These are phyloP conservation scores for Domatiomyces globalis DNA, from an alignment of 2,329 filamentous ascomycete species.

Conservation along the genomic window DNA sequence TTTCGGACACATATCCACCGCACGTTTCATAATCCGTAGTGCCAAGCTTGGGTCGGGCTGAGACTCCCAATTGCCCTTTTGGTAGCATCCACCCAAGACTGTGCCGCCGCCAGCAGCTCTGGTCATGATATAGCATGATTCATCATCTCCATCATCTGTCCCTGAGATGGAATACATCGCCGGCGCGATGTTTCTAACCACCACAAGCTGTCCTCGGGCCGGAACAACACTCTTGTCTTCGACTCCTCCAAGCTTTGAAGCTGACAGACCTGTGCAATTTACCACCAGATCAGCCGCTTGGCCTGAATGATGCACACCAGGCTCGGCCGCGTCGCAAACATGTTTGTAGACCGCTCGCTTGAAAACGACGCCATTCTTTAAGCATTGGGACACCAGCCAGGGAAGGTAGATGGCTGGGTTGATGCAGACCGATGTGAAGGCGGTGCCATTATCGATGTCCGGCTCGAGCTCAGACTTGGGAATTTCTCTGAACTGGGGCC, in stretches of 20 bases:
- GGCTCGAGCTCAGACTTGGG: slow-evolving; percentile 41
- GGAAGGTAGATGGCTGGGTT: slow-evolving; percentile 80
- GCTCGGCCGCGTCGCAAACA: slow-evolving; percentile 56
- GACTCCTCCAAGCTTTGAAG: slow-evolving; percentile 66
- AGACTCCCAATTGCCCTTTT: slow-evolving; percentile 65
- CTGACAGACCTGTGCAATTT: slow-evolving; percentile 72
- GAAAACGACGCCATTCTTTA: slow-evolving; percentile 55
- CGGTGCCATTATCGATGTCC: slow-evolving; percentile 56
- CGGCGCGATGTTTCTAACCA: slow-evolving; percentile 65
- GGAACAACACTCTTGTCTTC: slow-evolving; percentile 60
- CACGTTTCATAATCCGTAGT: slow-evolving; percentile 68
- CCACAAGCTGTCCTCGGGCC: slow-evolving; percentile 65
- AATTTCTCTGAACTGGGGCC: slow-evolving; percentile 45
- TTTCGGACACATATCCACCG: slow-evolving; percentile 48
- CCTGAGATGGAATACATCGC: slow-evolving; percentile 58
- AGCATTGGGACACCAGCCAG: slow-evolving; percentile 69
- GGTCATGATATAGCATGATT: slow-evolving; percentile 70
- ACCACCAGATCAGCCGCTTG: slow-evolving; percentile 53
- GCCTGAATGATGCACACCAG: slow-evolving; percentile 43
- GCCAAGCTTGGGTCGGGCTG: slow-evolving; percentile 68
- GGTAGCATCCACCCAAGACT: slow-evolving; percentile 72
- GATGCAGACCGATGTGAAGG: slow-evolving; percentile 78
- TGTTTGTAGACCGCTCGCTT: slow-evolving; percentile 52
- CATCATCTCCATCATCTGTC: slow-evolving; percentile 57
- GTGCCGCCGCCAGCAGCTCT: slow-evolving; percentile 67